Base-by-base conservation (phyloP, 768 basidiomycete genomes). In the Phanerochaete carnosa region DNA sequence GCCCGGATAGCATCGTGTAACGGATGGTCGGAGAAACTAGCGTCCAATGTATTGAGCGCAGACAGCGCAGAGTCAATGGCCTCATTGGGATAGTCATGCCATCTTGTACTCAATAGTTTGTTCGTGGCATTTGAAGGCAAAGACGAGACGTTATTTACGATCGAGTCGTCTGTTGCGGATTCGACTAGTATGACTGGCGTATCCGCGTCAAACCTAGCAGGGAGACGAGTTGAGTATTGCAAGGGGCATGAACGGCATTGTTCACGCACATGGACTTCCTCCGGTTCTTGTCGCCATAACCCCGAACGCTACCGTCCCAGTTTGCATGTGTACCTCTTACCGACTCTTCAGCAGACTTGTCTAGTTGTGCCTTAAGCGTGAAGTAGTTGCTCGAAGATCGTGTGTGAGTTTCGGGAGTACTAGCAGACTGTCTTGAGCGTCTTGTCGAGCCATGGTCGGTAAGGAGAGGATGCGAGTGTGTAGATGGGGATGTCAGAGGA, bases 81-180 rank as follows among this genome's bases (percentile, higher is more conserved):
- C 52, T 89, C 84, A 70, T 94, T 90, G 2, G 89, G 85, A 65
- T 84, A 86, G 25, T 85, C 82, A 68, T 94, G 91, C 90, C 92
- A 94, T 68, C 78, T 82, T 9, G 85, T 88, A 1, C 80, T 75
- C 19, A 93, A 78, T 12, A 92, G 79, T 60, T 84, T 80, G 1
- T 78, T 69, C 1, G 77, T 73, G 13, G 77, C 62, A 2, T 53
- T 58, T 3, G 47, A 22, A 22, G 49, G 25, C 7, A 54, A n/a
- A 13, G 33, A 28, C 11, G 19, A 22, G 13, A 9, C 30, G 19
- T 29, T 23, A 12, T 55, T 35, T 16, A 26, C 6, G 2, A 33
- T 2, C 8, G 46, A 8, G 28, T 50, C 51, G 16, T 68, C 71
- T 45, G 63, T 67, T 1, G 66, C 64, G 6, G 69, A 64, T 22